Base-by-base conservation (phyloP, 192 early-diverging fungal genomes). In the Gonapodya prolifera region DNA sequence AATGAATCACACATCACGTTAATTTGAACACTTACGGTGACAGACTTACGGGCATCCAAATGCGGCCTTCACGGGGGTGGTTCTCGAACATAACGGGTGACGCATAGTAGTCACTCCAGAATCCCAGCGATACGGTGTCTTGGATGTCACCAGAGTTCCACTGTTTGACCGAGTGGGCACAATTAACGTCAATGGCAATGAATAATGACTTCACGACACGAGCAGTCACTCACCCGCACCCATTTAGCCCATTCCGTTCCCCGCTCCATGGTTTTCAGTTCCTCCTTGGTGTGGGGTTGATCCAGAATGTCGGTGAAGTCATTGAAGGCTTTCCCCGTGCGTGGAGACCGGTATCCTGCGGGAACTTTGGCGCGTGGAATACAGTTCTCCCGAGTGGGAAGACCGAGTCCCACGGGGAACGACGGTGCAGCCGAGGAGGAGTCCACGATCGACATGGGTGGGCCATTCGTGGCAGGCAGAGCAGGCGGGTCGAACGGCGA, bases 201-300 rank as follows among this genome's bases (percentile, higher is more conserved):
- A 61, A 8, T 23, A 61, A 8, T 23, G 45, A 61, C 8, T 8
- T 16, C 45, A 16, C 8, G 45, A 61, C 8, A 8, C 18, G 8
- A 18, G 71, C 2, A 13, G 18, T 13, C 71, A 32, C 28, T 73
- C 71, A 18, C 18, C 8, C 71, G 71, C 16, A 32, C 71, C 71
- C 71, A 73, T 32, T 73, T 73, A 13, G 71, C 32, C 71, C 71
- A 73, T 13, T 32, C 31, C 71, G 28, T 8, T 2, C 28, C 71
- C 8, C 18, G 18, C 31, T 73, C 28, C 71, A 29, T 29, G 28
- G 18, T 73, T 32, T 73, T 32, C 71, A 73, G 31, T 16, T 18
- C 71, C 71, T 73, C 71, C 71, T 73, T 32, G 71, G 8, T 29
- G 71, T 73, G 32, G 28, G 71, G 71, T 29, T 18, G 71, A 18